phyloP scores from a whole-genome alignment of 306 rosid genomes.

The Pterocarpus santalinus region DNA sequence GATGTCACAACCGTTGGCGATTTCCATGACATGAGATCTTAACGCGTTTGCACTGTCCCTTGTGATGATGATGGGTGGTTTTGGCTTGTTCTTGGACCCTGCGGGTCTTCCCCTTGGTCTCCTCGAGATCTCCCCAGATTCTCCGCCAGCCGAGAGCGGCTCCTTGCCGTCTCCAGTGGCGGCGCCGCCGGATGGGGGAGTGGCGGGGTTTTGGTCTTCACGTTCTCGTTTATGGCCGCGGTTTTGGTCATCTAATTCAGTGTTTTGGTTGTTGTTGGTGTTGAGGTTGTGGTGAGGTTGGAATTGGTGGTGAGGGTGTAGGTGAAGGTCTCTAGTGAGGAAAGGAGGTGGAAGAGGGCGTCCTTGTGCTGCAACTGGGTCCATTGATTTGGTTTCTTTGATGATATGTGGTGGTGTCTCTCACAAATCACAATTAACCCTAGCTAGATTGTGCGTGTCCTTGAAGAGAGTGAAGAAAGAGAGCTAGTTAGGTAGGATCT shows the following conservation, averaged over 20 bases:
- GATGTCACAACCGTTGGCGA: conserved; percentile 79
- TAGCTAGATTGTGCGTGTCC: not conserved
- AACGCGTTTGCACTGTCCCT: conserved; percentile 93
- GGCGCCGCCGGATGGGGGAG: conserved; percentile 10
- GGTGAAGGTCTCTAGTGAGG: conserved; percentile 82
- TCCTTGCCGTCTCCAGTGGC: conserved; percentile 49
- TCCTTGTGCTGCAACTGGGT: conserved; percentile 87
- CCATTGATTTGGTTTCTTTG: conserved; percentile 54
- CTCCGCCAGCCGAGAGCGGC: conserved; percentile 39
- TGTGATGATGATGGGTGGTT: conserved; percentile 92
- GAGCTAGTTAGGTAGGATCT: conserved; percentile 39
- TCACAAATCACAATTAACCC: conserved; percentile 37
- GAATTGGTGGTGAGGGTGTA: conserved; percentile 75
- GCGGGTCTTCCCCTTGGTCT: conserved; percentile 90
- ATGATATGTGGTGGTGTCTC: not conserved
- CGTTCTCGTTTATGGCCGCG: conserved; percentile 75
- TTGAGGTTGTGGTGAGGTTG: conserved; percentile 63
- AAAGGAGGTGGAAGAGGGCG: conserved; percentile 90
- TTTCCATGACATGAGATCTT: conserved; percentile 89
- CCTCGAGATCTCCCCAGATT: conserved; percentile 57
- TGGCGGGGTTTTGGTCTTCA: conserved; percentile 46
- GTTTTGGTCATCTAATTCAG: conserved; percentile 63
- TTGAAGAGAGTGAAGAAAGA: not conserved
- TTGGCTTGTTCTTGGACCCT: conserved; percentile 91
- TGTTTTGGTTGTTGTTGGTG: conserved; percentile 55